A percentile compares a stretch with the other conserved stretches of the same genome.
Evolutionary conservation across 306 rosid genomes (phyloP).

Genomic region (Adenanthera pavonina): DNA sequence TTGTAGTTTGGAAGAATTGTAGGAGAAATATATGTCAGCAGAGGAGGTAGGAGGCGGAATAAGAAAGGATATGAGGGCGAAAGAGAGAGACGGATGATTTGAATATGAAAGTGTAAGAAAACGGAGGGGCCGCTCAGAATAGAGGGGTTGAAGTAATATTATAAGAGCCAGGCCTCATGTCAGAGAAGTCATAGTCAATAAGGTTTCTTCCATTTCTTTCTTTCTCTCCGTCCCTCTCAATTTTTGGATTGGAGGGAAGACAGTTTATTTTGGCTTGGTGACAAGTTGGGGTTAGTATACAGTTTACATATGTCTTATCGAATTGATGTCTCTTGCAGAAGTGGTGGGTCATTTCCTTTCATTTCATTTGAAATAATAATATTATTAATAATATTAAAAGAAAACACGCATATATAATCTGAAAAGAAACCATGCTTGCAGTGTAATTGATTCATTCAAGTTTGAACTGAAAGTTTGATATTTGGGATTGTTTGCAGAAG

Average conservation of each 20-base stretch:
- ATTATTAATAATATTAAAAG: background rate
- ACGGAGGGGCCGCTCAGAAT: slow-evolving; percentile 3
- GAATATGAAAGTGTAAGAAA: slow-evolving; percentile 16
- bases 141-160: slow-evolving; percentile 4
- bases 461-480: slow-evolving; percentile 8
- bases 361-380: slow-evolving; percentile 1
- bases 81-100: slow-evolving; percentile 45
- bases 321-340: background rate
- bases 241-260: background rate
- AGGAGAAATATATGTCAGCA: slow-evolving; percentile 16
- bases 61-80: slow-evolving; percentile 32
- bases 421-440: slow-evolving; percentile 40
- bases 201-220: background rate
- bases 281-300: background rate
- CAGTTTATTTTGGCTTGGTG: background rate
- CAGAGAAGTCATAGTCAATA: slow-evolving; percentile 4
- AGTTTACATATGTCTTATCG: background rate
- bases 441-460: slow-evolving; percentile 32
- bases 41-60: slow-evolving; percentile 10
- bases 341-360: background rate
- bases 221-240: background rate
- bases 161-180: slow-evolving; percentile 4
- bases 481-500: slow-evolving; percentile 21
- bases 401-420: slow-evolving; percentile 13
- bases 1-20: slow-evolving; percentile 26